Conservation (phyloP, 495 filamentous ascomycete species). For the Penicillium tannophilum region DNA sequence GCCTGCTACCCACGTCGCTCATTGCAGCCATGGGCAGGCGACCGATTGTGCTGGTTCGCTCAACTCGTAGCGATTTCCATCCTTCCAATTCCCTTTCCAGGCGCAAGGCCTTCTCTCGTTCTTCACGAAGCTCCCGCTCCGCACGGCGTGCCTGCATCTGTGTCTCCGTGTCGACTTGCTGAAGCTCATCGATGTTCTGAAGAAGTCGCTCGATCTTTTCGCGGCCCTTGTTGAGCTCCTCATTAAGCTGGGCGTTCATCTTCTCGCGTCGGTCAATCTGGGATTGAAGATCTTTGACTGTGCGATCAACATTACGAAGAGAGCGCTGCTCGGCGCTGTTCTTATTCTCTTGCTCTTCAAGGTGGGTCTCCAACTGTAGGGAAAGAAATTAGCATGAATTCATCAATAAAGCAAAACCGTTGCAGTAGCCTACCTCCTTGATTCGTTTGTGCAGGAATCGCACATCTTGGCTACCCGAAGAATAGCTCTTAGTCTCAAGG, state of each 20-base stretch:
- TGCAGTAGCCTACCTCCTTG: conserved; percentile 75
- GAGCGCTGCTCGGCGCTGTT: conserved; percentile 79
- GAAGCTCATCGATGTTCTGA: conserved; percentile 88
- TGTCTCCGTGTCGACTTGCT: conserved; percentile 76
- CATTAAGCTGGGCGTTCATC: conserved; percentile 71
- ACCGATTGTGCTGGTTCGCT: conserved; percentile 49
- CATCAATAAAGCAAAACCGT: background rate
- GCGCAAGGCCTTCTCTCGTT: conserved; percentile 78
- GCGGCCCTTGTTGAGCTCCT: conserved; percentile 79
- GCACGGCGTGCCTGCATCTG: conserved; percentile 79
- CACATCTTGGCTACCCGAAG: conserved; percentile 89
- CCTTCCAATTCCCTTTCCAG: conserved; percentile 87
- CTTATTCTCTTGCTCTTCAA: conserved; percentile 81
- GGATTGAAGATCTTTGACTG: conserved; percentile 87
- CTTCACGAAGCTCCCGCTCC: conserved; percentile 87
- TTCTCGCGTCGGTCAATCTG: conserved; percentile 94
- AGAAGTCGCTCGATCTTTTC: conserved; percentile 90
- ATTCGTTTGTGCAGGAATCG: conserved; percentile 92
- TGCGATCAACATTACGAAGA: conserved; percentile 90
- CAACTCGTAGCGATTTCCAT: conserved; percentile 74
- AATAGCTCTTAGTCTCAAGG: conserved; percentile 95
- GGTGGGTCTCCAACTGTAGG: conserved; percentile 80
- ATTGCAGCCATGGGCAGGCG: conserved; percentile 34
- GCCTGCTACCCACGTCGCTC: conserved; percentile 45
- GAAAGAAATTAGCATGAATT: conserved; percentile 15